Evolutionary conservation across 2,329 filamentous ascomycete species (phyloP).

Genomic region (Sporothrix dimorphospora): DNA sequence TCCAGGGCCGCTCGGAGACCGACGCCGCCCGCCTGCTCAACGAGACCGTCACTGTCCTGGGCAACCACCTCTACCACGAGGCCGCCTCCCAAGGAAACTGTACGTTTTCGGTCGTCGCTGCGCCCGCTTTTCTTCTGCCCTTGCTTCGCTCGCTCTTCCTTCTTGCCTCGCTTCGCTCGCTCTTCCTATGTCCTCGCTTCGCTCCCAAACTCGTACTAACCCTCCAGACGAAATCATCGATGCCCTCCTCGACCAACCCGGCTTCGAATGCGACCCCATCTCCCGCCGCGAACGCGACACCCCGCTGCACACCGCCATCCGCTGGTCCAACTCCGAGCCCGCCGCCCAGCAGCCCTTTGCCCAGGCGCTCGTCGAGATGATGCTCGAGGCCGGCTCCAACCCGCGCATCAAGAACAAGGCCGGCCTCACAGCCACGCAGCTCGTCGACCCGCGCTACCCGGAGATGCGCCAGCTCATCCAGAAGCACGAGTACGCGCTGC

Average conservation of each 20-base stretch:
- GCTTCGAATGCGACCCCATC: conserved; percentile 81
- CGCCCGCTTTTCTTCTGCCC: not conserved
- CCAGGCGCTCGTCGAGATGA: conserved; percentile 71
- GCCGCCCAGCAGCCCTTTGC: conserved; percentile 66
- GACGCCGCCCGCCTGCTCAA: conserved; percentile 81
- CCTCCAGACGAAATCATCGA: conserved; percentile 75
- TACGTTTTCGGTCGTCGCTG: conserved; percentile 49
- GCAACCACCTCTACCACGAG: conserved; percentile 87
- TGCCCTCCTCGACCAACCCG: conserved; percentile 77
- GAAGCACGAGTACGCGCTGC: conserved; percentile 68
- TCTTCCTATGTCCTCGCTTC: no score
- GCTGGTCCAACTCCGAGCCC: conserved; percentile 72
- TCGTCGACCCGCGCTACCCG: conserved; percentile 72
- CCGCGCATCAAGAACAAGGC: conserved; percentile 68
- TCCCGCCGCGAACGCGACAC: conserved; percentile 75
- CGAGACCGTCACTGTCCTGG: conserved; percentile 79
- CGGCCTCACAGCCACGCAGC: conserved; percentile 70
- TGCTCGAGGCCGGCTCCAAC: conserved; percentile 75
- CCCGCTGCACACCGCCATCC: conserved; percentile 76
- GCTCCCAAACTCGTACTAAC: not conserved
- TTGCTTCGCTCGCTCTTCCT: not conserved
- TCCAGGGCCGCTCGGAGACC: conserved; percentile 63
- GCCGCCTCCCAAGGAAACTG: conserved; percentile 85
- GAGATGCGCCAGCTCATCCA: conserved; percentile 65
- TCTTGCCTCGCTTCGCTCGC: not conserved